phyloP scores from a whole-genome alignment of 2,329 filamentous ascomycete genomes.

The Lecanicillium sp. region DNA sequence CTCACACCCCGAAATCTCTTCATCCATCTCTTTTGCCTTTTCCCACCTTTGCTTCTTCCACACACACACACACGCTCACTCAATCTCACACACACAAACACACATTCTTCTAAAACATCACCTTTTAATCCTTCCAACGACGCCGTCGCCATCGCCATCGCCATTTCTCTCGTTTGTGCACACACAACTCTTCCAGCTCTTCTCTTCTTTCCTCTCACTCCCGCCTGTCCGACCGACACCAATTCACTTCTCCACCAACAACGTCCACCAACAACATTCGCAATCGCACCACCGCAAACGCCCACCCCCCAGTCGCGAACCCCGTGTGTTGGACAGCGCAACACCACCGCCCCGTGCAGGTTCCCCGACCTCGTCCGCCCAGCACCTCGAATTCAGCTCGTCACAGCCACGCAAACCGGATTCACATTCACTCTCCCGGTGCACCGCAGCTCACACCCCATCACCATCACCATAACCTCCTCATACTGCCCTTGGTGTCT shows the following conservation, averaged over 20 bases:
- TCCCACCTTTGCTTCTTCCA: not conserved
- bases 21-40: constrained; percentile 2
- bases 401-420: not conserved
- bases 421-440: constrained; percentile 2
- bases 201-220: not conserved
- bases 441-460: too few relatives aligned
- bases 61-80: too few relatives aligned
- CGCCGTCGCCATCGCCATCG: too few relatives aligned
- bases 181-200: not conserved
- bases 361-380: not conserved
- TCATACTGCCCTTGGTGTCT: not conserved
- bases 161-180: constrained; percentile 5
- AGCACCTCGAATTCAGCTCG: not conserved
- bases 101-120: too few relatives aligned
- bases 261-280: not conserved
- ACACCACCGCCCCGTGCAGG: too few relatives aligned
- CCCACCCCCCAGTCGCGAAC: not conserved
- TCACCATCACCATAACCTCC: too few relatives aligned
- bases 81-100: too few relatives aligned
- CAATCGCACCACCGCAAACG: not conserved
- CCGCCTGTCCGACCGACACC: not conserved
- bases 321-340: too few relatives aligned
- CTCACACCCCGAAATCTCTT: constrained; percentile 11
- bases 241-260: constrained; percentile 4
- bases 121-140: too few relatives aligned